Conservation (phyloP, 495 filamentous ascomycete species). For the Tetracladium marchalianum region DNA sequence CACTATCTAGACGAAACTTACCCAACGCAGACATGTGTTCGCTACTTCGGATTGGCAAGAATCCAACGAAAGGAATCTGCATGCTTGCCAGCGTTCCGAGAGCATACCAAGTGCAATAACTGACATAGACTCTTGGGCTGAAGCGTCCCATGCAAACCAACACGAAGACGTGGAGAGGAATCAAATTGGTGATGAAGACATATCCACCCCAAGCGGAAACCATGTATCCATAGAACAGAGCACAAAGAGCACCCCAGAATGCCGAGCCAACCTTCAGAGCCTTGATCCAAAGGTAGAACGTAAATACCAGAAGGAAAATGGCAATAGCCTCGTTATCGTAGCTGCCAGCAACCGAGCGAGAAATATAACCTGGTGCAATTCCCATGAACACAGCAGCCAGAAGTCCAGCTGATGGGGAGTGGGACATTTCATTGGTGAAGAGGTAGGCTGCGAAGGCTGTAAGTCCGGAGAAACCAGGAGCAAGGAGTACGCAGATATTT, state of each 20-base stretch:
- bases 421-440: conserved; percentile 91
- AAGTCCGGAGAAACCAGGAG: conserved; percentile 89
- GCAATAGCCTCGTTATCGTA: conserved; percentile 99
- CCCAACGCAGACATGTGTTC: conserved; percentile 98
- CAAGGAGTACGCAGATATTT: conserved; percentile 95
- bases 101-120: conserved; percentile 97
- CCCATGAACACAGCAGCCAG: conserved; percentile 96
- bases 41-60: conserved; percentile 90
- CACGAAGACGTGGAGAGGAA: conserved; percentile 93
- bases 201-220: conserved; percentile 99
- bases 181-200: conserved; percentile 97
- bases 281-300: conserved; percentile 99
- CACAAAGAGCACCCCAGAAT: conserved; percentile 90
- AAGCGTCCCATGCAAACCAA: conserved; percentile 95
- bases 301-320: conserved; percentile 96
- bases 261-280: conserved; percentile 90
- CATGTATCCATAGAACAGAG: conserved; percentile 99
- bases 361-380: conserved; percentile 95
- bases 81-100: conserved; percentile 95
- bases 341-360: conserved; percentile 91
- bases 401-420: conserved; percentile 85
- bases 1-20: conserved; percentile 30
- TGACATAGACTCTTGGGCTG: conserved; percentile 87
- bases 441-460: conserved; percentile 93
- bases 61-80: conserved; percentile 99